These are phyloP conservation scores for Guadua angustifolia DNA, from an alignment of 176 grass and related monocot species.

Conservation along the genomic window DNA sequence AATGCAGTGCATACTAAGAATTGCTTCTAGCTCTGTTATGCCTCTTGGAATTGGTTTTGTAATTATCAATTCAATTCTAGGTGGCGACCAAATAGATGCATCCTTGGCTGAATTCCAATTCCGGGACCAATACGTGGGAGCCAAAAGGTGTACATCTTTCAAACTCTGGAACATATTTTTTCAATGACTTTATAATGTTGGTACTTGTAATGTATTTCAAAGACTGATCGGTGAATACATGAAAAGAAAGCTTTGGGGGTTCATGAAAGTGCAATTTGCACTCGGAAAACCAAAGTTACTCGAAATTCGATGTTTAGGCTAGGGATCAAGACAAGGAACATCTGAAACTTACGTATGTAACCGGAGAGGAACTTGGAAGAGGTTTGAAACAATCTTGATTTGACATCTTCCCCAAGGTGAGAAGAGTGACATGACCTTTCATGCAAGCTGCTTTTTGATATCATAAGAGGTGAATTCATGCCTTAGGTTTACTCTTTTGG, in stretches of 20 bases:
- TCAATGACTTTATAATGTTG: background rate
- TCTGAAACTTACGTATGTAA: conserved; percentile 66
- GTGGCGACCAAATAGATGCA: too few species aligned
- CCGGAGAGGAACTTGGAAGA: conserved; percentile 34
- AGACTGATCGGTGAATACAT: conserved; percentile 83
- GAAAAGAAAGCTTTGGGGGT: conserved; percentile 61
- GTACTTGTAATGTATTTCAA: conserved; percentile 40
- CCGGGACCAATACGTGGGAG: too few species aligned
- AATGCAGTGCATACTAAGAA: too few species aligned
- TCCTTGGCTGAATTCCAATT: too few species aligned
- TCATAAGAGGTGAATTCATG: conserved; percentile 34
- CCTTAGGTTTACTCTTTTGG: conserved; percentile 18
- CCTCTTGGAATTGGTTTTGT: too few species aligned
- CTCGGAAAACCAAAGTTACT: conserved; percentile 47
- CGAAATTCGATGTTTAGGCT: conserved; percentile 70
- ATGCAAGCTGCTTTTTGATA: background rate
- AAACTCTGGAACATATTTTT: background rate
- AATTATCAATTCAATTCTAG: too few species aligned
- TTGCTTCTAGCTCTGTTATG: too few species aligned
- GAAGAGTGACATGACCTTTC: conserved; percentile 24
- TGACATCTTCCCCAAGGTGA: conserved; percentile 1
- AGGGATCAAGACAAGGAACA: conserved; percentile 78
- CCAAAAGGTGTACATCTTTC: background rate
- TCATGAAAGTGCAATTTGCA: conserved; percentile 33
- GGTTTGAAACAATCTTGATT: conserved; percentile 21